Evolutionary conservation across 192 early-diverging fungal genomes (phyloP), one percentile per base, ranked within the genome.

Genomic region (Chytriomyces sp.): DNA sequence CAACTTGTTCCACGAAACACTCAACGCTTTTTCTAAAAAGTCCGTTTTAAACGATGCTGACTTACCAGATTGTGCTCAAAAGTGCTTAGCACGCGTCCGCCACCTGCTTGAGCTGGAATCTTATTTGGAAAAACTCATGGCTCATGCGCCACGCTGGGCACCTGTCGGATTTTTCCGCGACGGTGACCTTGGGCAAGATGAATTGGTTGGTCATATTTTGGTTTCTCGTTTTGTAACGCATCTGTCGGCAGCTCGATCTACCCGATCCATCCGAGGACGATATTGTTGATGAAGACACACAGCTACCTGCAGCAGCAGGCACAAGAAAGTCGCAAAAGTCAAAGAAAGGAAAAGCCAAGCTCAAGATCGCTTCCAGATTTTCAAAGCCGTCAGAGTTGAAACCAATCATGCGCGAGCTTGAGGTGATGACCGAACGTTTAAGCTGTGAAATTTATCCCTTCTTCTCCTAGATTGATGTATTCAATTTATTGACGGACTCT

Each of bases 261-360:
- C n/a, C 14, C 22, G 32, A 68, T 52, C 28, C 25, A 54, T 28
- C 49, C n/a, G 65, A 68, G 19, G 36, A 68, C 32, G 65, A 68
- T 49, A 10, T 49, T 39, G 65, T 32, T 38, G 52, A 53, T 49
- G 44, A 22, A 49, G 44, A 19, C 52, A 10, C 17, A 32, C 65
- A 52, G 64, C 40, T 32, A 28, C 40, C 39, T 52, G 59, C 40
- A 6, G 28, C 62, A 44, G 62, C 39, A n/a, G 17, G 22, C 36
- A 61, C 12, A n/a, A 30, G 17, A 64, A 44, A 44, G 30, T 44
- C 62, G 6, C 62, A 64, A 70, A 70, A 70, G 31, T 25, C 38
- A 38, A 57, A 44, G 5, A 70, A 70, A 56, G 68, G 68, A 6
- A 70, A 70, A 59, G 41, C 39, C n/a, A 70, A 70, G 57, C n/a